Percentiles rank a stretch among this genome's conserved stretches.
Conservation (phyloP, 768 basidiomycete genomes). For the Suillus sp. region DNA sequence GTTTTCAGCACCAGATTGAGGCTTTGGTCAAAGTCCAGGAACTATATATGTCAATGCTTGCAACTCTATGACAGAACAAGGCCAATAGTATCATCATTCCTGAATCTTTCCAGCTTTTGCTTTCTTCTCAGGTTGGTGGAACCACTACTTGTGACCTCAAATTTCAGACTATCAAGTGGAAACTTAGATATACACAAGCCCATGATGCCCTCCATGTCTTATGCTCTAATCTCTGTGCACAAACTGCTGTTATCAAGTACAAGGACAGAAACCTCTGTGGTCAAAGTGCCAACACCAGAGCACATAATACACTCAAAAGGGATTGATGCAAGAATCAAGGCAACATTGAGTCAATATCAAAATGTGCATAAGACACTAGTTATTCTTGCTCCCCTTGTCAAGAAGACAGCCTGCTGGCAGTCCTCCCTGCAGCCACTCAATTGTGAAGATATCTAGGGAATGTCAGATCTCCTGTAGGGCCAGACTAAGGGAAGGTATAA, state of each 20-base stretch:
- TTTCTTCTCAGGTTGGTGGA: background rate
- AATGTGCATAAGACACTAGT: background rate
- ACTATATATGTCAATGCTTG: conserved; percentile 30
- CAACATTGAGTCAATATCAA: background rate
- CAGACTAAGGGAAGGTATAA: conserved; percentile 7
- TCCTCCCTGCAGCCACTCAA: background rate
- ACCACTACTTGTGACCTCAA: background rate
- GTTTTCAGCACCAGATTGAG: conserved; percentile 28
- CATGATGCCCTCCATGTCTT: conserved; percentile 17
- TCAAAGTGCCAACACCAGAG: conserved; percentile 16
- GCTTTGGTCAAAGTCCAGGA: conserved; percentile 31
- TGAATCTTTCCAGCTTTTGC: background rate
- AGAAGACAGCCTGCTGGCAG: background rate
- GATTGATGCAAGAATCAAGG: background rate
- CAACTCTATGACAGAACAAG: background rate
- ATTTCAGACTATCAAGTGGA: conserved; percentile 5
- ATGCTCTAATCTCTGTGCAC: conserved; percentile 11
- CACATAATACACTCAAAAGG: conserved; percentile 1
- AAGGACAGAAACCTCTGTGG: conserved; percentile 19
- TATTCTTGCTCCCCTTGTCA: background rate
- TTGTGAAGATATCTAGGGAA: conserved; percentile 5
- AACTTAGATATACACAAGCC: conserved; percentile 18
- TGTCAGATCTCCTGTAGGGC: background rate
- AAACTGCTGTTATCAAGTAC: conserved; percentile 12
- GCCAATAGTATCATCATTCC: background rate